Conservation (phyloP, 306 rosid species). For the Cercis canadensis region DNA sequence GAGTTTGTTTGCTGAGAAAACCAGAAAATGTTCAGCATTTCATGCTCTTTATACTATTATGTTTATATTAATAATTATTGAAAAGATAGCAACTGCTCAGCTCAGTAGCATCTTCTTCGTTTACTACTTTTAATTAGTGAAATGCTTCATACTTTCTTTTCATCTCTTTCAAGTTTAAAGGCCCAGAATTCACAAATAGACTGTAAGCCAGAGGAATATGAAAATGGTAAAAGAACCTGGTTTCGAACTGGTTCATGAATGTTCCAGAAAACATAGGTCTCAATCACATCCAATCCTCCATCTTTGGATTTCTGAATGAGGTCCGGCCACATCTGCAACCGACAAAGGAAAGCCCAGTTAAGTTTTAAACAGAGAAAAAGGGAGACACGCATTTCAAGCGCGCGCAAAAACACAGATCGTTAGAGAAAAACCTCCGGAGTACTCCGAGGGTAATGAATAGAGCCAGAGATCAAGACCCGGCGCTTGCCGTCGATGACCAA, state of each 20-base stretch:
- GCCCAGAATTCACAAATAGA: constrained; percentile 22
- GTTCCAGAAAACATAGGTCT: constrained; percentile 95
- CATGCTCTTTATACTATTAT: constrained; percentile 5
- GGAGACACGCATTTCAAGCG: not conserved
- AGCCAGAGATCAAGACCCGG: constrained; percentile 78
- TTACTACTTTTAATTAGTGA: not conserved
- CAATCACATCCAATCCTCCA: constrained; percentile 93
- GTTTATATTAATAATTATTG: not conserved
- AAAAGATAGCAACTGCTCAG: not conserved
- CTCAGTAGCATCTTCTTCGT: constrained; percentile 1
- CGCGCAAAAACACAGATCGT: not conserved
- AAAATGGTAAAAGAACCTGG: constrained; percentile 57
- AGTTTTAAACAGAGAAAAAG: constrained; percentile 5
- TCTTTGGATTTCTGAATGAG: constrained; percentile 88
- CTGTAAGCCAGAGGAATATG: not conserved
- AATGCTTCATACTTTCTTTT: not conserved
- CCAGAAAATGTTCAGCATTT: constrained; percentile 24
- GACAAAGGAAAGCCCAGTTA: constrained; percentile 30
- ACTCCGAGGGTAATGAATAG: constrained; percentile 97
- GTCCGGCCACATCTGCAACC: constrained; percentile 93
- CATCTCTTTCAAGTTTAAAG: not conserved
- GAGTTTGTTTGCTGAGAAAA: constrained; percentile 3
- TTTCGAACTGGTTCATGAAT: constrained; percentile 77
- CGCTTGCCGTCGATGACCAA: constrained; percentile 84
- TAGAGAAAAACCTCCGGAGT: constrained; percentile 70